Conservation (phyloP, 2,329 filamentous ascomycete species). For the Pseudonectria foliicola region DNA sequence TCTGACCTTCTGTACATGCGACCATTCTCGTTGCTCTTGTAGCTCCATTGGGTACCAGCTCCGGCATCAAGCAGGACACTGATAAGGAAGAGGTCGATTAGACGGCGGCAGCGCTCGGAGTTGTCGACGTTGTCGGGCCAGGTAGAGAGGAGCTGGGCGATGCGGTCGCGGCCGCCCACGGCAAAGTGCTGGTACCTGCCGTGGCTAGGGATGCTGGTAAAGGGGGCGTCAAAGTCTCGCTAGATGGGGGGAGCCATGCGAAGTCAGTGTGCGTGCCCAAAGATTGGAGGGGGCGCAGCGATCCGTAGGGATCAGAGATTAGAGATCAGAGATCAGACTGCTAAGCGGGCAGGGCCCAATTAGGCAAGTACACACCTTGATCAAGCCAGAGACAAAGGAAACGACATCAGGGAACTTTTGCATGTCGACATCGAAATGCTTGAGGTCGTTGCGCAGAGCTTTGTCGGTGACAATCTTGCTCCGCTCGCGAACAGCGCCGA, state of each 20-base stretch:
- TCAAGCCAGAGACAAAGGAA: slow-evolving; percentile 82
- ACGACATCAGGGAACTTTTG: slow-evolving; percentile 77
- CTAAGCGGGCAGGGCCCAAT: too few species aligned
- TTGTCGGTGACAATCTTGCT: slow-evolving; percentile 67
- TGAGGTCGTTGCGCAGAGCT: slow-evolving; percentile 68
- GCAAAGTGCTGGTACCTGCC: slow-evolving; percentile 79
- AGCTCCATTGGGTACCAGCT: slow-evolving; percentile 84
- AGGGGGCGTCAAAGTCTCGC: slow-evolving; percentile 51
- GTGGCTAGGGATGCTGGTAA: slow-evolving; percentile 69
- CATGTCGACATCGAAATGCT: slow-evolving; percentile 86
- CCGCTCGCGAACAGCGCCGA: slow-evolving; percentile 79
- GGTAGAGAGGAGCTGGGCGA: slow-evolving; percentile 62
- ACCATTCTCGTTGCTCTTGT: slow-evolving; percentile 84
- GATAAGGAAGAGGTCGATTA: slow-evolving; percentile 71
- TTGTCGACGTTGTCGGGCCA: slow-evolving; percentile 64
- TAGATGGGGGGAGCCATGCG: slow-evolving; percentile 19
- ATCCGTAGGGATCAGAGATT: too few species aligned
- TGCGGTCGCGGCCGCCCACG: slow-evolving; percentile 67
- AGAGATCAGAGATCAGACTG: too few species aligned
- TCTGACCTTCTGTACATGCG: slow-evolving; percentile 79
- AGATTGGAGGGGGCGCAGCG: background rate
- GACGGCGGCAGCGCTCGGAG: slow-evolving; percentile 64
- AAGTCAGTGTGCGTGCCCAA: slow-evolving; percentile 5
- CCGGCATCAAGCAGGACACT: slow-evolving; percentile 83
- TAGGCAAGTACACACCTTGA: slow-evolving; percentile 60